These are phyloP conservation scores for Ceratobasidium sp. DNA, from an alignment of 1,284 basidiomycete genomes.

Conservation along the genomic window DNA sequence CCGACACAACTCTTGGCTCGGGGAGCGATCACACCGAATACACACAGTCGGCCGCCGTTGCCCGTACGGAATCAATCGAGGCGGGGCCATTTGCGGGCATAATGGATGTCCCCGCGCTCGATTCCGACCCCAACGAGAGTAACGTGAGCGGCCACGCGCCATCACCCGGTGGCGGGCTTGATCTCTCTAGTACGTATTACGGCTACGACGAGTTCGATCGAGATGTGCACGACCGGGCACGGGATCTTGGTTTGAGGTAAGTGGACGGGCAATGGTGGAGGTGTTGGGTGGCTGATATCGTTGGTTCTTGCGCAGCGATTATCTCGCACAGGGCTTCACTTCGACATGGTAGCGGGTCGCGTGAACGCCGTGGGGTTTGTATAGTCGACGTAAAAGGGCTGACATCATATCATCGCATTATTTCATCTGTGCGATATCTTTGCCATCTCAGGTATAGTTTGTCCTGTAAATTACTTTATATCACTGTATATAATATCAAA, in stretches of 20 bases:
- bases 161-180: neutral
- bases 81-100: neutral
- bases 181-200: constrained; percentile 16
- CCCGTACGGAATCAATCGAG: neutral
- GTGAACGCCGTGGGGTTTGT: neutral
- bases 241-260: constrained; percentile 37
- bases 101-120: neutral
- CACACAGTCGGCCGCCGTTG: neutral
- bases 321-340: constrained; percentile 33
- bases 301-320: constrained; percentile 19
- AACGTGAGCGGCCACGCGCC: constrained; percentile 12
- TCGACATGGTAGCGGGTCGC: constrained; percentile 34
- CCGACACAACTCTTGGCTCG: neutral
- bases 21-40: neutral
- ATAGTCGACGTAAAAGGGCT: neutral
- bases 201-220: constrained; percentile 26
- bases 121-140: neutral
- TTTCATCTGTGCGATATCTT: neutral
- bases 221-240: constrained; percentile 32
- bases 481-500: constrained; percentile 14
- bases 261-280: neutral
- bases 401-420: neutral
- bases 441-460: constrained; percentile 11
- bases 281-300: neutral
- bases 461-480: neutral